Conservation (phyloP, 768 basidiomycete genomes). For the Xerocomus brunneocitrinus region DNA sequence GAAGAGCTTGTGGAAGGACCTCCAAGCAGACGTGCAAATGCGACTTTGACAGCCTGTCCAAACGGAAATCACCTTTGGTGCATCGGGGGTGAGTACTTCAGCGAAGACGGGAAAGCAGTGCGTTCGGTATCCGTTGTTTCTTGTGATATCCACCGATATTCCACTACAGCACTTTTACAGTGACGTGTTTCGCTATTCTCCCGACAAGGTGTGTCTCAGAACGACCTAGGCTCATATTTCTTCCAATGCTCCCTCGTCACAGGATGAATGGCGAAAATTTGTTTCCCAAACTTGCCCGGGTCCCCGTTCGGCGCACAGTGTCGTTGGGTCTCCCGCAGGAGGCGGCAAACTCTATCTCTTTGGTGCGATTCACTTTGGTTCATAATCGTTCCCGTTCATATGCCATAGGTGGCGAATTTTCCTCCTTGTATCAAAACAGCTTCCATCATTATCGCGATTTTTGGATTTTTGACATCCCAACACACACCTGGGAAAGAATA, state of each 20-base stretch:
- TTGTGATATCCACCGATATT: not conserved
- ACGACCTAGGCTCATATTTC: not conserved
- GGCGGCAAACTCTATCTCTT: constrained; percentile 87
- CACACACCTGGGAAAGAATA: constrained; percentile 82
- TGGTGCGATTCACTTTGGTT: constrained; percentile 37
- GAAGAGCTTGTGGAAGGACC: constrained; percentile 83
- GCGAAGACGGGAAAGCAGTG: constrained; percentile 79
- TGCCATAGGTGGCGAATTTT: constrained; percentile 73
- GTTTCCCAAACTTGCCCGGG: constrained; percentile 82
- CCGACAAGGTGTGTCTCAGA: constrained; percentile 56
- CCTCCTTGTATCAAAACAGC: constrained; percentile 73
- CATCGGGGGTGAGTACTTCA: constrained; percentile 84
- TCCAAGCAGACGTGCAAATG: constrained; percentile 78
- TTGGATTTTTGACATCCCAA: constrained; percentile 79
- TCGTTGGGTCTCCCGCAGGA: constrained; percentile 65
- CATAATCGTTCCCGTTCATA: not conserved
- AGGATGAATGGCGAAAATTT: constrained; percentile 90
- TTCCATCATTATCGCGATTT: constrained; percentile 90
- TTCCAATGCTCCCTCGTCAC: not conserved
- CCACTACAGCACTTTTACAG: constrained; percentile 66
- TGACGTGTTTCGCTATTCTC: constrained; percentile 81
- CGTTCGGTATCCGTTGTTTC: constrained; percentile 7
- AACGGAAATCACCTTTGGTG: constrained; percentile 79
- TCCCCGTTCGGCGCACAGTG: constrained; percentile 83
- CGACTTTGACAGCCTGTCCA: constrained; percentile 76